Percentiles rank a stretch among this genome's conserved stretches.
Conservation (phyloP, 1,284 basidiomycete genomes). For the Sanghuangporus weigelae region DNA sequence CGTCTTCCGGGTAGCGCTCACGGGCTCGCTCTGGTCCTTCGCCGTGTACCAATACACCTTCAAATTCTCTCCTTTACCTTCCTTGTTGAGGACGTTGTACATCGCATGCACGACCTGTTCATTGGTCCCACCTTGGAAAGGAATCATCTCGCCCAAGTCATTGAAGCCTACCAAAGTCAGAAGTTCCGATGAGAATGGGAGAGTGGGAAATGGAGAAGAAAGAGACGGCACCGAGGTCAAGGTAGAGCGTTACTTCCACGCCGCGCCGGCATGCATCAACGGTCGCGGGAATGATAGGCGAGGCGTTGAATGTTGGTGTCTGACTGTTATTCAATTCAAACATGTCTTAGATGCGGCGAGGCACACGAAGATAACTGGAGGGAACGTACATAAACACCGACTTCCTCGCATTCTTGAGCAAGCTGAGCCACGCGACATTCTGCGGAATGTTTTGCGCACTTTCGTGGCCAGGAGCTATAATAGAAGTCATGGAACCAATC, state of each 20-base stretch:
- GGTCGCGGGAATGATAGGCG: constrained; percentile 60
- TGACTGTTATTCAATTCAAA: constrained; percentile 34
- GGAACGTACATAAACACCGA: constrained; percentile 61
- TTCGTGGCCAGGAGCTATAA: constrained; percentile 38
- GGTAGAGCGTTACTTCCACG: constrained; percentile 59
- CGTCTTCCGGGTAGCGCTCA: constrained; percentile 70
- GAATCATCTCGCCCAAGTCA: constrained; percentile 66
- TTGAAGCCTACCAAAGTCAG: constrained; percentile 40
- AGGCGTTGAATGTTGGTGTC: constrained; percentile 73
- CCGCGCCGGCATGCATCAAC: constrained; percentile 63
- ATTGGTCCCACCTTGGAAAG: constrained; percentile 79
- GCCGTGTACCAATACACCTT: constrained; percentile 67
- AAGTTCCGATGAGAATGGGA: background rate
- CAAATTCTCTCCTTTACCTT: constrained; percentile 48
- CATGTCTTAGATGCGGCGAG: background rate
- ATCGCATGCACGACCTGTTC: constrained; percentile 67
- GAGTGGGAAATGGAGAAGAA: background rate
- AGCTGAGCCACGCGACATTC: constrained; percentile 74
- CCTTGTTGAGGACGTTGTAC: constrained; percentile 49
- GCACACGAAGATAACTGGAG: background rate
- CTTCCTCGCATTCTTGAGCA: constrained; percentile 59
- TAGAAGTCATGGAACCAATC: background rate
- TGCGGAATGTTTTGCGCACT: constrained; percentile 59
- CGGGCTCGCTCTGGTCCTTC: constrained; percentile 67
- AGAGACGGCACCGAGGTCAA: constrained; percentile 46